Evolutionary conservation across 495 filamentous ascomycete species (phyloP), one percentile per base, ranked within the genome.

Genomic region (Aspergillus homomorphus): DNA sequence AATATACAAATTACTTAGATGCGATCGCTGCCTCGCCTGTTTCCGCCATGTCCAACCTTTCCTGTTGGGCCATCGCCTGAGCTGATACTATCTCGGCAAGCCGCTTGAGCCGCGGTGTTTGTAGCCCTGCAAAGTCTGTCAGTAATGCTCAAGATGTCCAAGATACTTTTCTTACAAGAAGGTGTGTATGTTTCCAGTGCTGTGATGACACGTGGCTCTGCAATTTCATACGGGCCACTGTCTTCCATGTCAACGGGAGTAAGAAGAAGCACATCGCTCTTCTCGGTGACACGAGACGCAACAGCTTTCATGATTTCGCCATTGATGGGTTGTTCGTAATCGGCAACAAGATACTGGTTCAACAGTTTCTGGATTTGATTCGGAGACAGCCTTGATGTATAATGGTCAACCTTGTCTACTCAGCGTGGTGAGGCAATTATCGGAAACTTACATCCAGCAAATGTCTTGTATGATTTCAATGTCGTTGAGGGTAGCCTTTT

Each of bases 401-500:
- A 26, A 41, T 53, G 20, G 24, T 68, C 26, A 69, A 54, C 9
- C 10, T 43, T 10, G 16, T 5, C 38, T 18, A 16, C 10, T 7
- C 24, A 43, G 41, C 33, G 9, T 21, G 41, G 9, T 45, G 6
- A n/a, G 2, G 7, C 0, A 19, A 15, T 43, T 19, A 58, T 21
- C 21, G 20, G 8, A 33, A 57, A 45, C 87, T 83, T 75, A 93
- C 94, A 98, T 98, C 95, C 95, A 99, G 81, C 95, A 99, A 60
- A 99, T 99, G 70, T 99, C 95, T 79, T 99, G 95, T 59, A 99
- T 99, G 63, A 99, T 99, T 73, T 98, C 95, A 67, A 99, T 99
- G 70, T 99, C 95, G 73, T 96, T 97, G 67, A 99, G 72, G 4
- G 95, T 99, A 7, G 95, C 95, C 75, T 99, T 99, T 84, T 99